Evolutionary conservation across 2,329 filamentous ascomycete species (phyloP), one percentile per base, ranked within the genome.

Genomic region (Pyrenophora seminiperda): DNA sequence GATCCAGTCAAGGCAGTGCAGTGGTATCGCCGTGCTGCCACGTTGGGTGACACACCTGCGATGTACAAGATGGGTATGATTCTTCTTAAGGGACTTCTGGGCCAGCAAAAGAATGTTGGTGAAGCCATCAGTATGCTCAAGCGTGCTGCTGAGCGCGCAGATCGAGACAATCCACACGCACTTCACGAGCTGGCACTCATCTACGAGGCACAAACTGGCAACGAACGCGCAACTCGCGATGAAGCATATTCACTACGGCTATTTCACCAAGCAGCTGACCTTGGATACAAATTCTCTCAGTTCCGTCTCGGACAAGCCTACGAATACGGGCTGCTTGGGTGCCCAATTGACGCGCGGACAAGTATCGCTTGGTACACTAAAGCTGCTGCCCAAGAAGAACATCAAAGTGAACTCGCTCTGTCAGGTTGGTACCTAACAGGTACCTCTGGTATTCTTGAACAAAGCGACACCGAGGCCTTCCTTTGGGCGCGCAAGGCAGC

Each of bases 11-110:
- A 97, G 75, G 93, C 94, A 1, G 92, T 97, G 15, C 93, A 97
- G 72, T 99, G 94, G 94, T 99, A 99, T 74, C 91, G 93, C 71
- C 89, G 92, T 34, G 91, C 94, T 5, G 93, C 94, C 9, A 88
- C 88, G 10, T 80, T 97, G 2, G 93, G 94, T 3, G 93, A 99
- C 67, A 88, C 89, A 1, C 89, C 93, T 0, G 94, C 92, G 22
- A 96, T 97, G 91, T 99, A 97, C 78, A 99, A 99, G 75, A 86
- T 97, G 75, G 94, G 94, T 50, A 96, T 97, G 87, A 96, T 99
- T 59, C 78, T 90, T 54, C 83, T 97, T 46, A 97, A 97, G 73
- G 94, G 93, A 9, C 80, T 97, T 20, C 82, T 99, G n/a, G 92
- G 92, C 3, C 92, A 97, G 70, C 83, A 81, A 18, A 85, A 81